Evolutionary conservation across 345 rosid genomes (phyloP), one percentile per base, ranked within the genome.

Genomic region (Cardamine resedifolia): DNA sequence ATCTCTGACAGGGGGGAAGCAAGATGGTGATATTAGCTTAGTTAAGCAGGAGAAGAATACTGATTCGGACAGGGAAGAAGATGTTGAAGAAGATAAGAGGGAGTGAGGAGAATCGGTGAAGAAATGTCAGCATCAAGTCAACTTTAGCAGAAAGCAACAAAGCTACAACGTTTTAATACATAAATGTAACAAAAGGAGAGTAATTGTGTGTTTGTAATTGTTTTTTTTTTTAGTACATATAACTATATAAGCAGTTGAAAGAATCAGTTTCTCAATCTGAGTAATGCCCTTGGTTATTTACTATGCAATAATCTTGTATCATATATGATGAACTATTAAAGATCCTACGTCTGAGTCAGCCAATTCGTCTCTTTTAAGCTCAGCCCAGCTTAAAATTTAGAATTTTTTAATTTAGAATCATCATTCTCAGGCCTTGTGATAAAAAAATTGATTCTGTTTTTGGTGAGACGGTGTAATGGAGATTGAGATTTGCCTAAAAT

Each of bases 71-170:
- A 52, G 73, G 3, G 91, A 88, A 66, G 89, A 74, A 10, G 92
- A 79, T 49, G 19, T 63, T 14, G 95, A 92, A 83, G 96, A 86
- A 79, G 95, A 85, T 58, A 92, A 92, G 81, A 81, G 90, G 76
- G 92, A 85, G 77, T 87, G 44, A 38, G 56, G 67, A 44, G 18
- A 62, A 68, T 51, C 34, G 1, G 59, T 15, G 39, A 18, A 71
- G 77, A 38, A 47, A 10, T 45, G 49, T 66, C 19, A 36, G 58
- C 73, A 66, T 21, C 64, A 64, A 27, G 63, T 51, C 76, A 41
- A 52, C 68, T 41, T 38, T 10, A 44, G 55, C 63, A 47, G 26
- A 65, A 56, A 31, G 30, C 64, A 30, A 58, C 65, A n/a, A 45
- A 63, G 41, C 23, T 33, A 33, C 16, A 10, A 21, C 20, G 50